Base-by-base conservation (phyloP, 768 basidiomycete species). In the Hemileccinum impolitum region DNA sequence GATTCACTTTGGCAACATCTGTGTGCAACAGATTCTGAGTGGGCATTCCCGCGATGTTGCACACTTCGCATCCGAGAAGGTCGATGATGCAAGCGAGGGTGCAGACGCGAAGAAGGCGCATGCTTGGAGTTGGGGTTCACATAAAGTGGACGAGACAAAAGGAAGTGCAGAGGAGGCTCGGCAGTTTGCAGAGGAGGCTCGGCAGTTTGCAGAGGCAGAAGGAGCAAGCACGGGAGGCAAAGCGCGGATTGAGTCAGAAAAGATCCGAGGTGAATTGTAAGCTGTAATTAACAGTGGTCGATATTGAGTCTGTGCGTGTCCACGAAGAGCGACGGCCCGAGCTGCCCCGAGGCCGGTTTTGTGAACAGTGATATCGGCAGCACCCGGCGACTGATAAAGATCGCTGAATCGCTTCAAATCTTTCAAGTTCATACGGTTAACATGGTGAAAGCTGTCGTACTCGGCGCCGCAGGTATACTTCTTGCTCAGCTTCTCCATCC, bases 381-480 rank as follows among this genome's bases (percentile, higher is more conserved):
- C 37, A 50, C 42, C 54, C 57, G 58, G 58, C 40, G 12, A 7
- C 17, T 6, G 58, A 63, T 61, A 61, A 61, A 45, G 51, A 53
- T 53, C 50, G 34, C 19, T 25, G 8, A n/a, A 36, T 17, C 21
- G 18, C 21, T 30, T 11, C 18, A 34, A 6, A 14, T 44, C 37
- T 36, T 14, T 19, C 23, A 13, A 12, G 19, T 39, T 37, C 40
- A 23, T 12, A 17, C 45, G 19, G 13, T 47, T 15, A 61, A 52
- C 59, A 66, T 62, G 66, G 68, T 67, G 21, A 93, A 94, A 72
- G 91, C 82, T 75, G 92, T 91, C 66, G 93, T 98, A 58, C 94
- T 98, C 67, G 94, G 94, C 70, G 94, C 94, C 74, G 87, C 90
- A 70, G 93, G 91, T 90, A 60, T 46, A 72, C 4, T 55, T 13